A percentile compares a stretch with the other conserved stretches of the same genome.
phyloP scores from a whole-genome alignment of 2,329 filamentous ascomycete genomes.

The Polytolypa hystricis region DNA sequence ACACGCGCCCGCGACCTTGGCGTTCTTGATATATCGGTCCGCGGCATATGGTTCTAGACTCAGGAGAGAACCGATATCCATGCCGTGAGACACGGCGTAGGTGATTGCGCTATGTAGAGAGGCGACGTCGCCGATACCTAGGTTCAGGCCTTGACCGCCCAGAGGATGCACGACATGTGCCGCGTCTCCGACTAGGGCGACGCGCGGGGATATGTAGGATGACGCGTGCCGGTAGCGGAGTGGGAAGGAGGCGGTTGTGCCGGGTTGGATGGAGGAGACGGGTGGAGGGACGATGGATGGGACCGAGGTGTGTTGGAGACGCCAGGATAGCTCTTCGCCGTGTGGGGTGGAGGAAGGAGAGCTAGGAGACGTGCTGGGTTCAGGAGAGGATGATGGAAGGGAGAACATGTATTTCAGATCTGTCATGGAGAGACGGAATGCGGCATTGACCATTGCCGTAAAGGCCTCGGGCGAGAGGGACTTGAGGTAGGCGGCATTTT shows the following conservation, averaged over 20 bases:
- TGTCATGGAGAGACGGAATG: conserved; percentile 67
- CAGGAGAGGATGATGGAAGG: conserved; percentile 31
- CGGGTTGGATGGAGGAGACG: conserved; percentile 61
- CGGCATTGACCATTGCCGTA: conserved; percentile 79
- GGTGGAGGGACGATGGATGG: conserved; percentile 50
- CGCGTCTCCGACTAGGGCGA: conserved; percentile 86
- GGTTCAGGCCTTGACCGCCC: conserved; percentile 87
- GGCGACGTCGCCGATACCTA: conserved; percentile 80
- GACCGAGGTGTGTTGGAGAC: conserved; percentile 57
- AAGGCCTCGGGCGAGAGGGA: conserved; percentile 62
- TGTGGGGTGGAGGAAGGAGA: conserved; percentile 34
- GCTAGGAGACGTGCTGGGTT: conserved; percentile 7
- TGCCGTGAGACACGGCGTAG: conserved; percentile 67
- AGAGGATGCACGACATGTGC: conserved; percentile 93
- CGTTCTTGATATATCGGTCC: conserved; percentile 74
- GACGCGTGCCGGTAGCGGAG: conserved; percentile 88
- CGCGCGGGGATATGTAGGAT: conserved; percentile 79
- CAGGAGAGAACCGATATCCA: conserved; percentile 71
- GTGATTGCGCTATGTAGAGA: conserved; percentile 64
- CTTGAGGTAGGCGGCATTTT: conserved; percentile 69
- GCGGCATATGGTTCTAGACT: conserved; percentile 70
- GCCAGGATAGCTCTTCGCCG: conserved; percentile 73
- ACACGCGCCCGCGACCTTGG: conserved; percentile 61
- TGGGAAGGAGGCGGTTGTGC: conserved; percentile 78
- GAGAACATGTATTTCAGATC: conserved; percentile 79